A percentile compares a stretch with the other conserved stretches of the same genome.
These are phyloP conservation scores for Cytospora leucostoma DNA, from an alignment of 2,329 filamentous ascomycete genomes.

Conservation along the genomic window DNA sequence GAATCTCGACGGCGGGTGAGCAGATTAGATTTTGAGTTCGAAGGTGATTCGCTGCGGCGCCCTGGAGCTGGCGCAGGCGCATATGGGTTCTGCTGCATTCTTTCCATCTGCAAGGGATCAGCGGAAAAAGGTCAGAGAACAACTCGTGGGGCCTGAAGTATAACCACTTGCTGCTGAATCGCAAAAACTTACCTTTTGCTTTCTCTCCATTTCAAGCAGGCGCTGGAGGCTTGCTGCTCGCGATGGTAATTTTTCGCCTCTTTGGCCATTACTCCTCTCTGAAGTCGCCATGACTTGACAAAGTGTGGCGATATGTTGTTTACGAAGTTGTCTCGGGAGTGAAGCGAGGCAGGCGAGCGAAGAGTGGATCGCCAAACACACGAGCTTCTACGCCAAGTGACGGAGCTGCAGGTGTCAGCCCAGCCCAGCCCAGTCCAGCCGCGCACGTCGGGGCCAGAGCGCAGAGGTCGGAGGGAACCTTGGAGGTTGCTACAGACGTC, in stretches of 20 bases:
- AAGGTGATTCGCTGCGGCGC: slow-evolving; percentile 26
- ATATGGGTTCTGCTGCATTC: slow-evolving; percentile 30
- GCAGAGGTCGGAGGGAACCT: neutral
- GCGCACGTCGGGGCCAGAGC: neutral
- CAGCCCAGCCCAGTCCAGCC: slow-evolving; percentile 11
- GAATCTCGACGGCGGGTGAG: slow-evolving; percentile 26
- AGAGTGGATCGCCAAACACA: slow-evolving; percentile 5
- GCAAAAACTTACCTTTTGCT: slow-evolving; percentile 52
- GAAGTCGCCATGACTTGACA: slow-evolving; percentile 22
- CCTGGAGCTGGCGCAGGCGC: slow-evolving; percentile 12
- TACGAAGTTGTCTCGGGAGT: slow-evolving; percentile 12
- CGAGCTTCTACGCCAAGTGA: slow-evolving; percentile 10
- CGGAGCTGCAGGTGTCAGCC: neutral
- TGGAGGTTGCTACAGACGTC: neutral
- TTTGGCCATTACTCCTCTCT: slow-evolving; percentile 28
- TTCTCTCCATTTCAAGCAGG: slow-evolving; percentile 62
- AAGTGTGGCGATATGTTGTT: neutral
- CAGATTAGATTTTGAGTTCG: slow-evolving; percentile 18
- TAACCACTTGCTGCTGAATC: slow-evolving; percentile 5
- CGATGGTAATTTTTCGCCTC: slow-evolving; percentile 33
- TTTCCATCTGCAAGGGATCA: slow-evolving; percentile 34
- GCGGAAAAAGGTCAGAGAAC: slow-evolving; percentile 26
- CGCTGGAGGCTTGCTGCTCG: slow-evolving; percentile 54
- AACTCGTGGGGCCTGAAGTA: slow-evolving; percentile 13
- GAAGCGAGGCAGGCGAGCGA: slow-evolving; percentile 14